Percentiles rank a stretch among this genome's conserved stretches.
phyloP scores from a whole-genome alignment of 2,329 filamentous ascomycete species.

The Didymella sp. region DNA sequence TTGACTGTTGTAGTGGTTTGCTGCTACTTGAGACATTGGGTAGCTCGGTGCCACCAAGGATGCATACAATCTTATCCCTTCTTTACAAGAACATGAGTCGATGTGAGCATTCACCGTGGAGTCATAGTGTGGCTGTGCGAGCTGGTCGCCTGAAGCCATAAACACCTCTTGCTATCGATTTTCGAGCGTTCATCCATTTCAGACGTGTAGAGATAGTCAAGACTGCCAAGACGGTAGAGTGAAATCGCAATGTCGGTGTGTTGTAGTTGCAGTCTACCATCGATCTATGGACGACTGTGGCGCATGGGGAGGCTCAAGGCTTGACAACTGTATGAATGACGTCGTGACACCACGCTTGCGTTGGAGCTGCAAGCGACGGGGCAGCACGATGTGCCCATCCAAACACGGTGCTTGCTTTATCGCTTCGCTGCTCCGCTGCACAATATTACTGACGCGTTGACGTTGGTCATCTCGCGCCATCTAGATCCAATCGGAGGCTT shows the following conservation, averaged over 20 bases:
- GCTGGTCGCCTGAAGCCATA: neutral
- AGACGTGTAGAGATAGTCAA: too few relatives aligned
- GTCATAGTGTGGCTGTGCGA: conserved; percentile 29
- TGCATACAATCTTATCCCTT: neutral
- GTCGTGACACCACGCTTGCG: conserved; percentile 8
- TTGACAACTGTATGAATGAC: conserved; percentile 17
- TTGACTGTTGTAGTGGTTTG: neutral
- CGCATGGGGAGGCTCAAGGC: conserved; percentile 12
- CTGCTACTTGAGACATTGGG: neutral
- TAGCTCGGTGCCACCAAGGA: neutral
- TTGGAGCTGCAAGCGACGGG: neutral
- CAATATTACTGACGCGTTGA: conserved; percentile 19
- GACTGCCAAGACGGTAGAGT: too few relatives aligned
- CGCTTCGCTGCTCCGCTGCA: too few relatives aligned
- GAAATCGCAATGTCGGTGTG: neutral
- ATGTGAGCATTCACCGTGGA: conserved; percentile 17
- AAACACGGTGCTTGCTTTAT: neutral
- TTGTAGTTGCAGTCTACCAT: neutral
- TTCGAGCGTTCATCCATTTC: too few relatives aligned
- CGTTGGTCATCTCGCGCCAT: conserved; percentile 17
- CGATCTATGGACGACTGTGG: neutral
- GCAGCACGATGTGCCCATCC: too few relatives aligned
- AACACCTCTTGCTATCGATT: neutral
- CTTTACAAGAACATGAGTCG: conserved; percentile 24
- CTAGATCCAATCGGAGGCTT: conserved; percentile 16